Evolutionary conservation across 495 filamentous ascomycete genomes (phyloP).

Genomic region (Lepidopterella palustris): DNA sequence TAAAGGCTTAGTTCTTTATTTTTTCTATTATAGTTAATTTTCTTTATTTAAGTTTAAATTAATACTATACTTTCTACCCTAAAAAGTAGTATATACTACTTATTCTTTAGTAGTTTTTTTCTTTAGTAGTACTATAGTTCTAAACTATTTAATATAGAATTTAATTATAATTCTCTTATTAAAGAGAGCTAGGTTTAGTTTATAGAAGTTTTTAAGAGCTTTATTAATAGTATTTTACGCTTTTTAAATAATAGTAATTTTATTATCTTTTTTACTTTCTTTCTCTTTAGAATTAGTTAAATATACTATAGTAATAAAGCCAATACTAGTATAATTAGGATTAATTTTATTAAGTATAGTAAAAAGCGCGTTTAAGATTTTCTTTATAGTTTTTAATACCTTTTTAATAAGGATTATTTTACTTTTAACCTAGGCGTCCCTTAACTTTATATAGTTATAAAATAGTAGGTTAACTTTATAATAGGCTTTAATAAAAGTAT

Average conservation of each 20-base stretch:
- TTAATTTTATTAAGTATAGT: constrained; percentile 4
- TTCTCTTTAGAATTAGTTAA: not conserved
- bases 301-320: not conserved
- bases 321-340: not conserved
- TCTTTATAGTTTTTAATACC: not conserved
- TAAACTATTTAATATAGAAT: not conserved
- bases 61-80: not conserved
- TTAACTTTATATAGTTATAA: too few relatives aligned
- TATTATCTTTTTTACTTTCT: not conserved
- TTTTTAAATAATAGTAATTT: not conserved
- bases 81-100: not conserved
- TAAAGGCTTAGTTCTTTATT: too few relatives aligned
- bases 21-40: not conserved
- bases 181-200: not conserved
- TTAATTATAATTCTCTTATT: not conserved
- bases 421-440: too few relatives aligned
- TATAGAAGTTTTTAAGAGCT: not conserved
- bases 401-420: constrained; percentile 1
- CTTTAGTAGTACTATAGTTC: not conserved
- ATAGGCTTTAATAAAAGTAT: constrained; percentile 3
- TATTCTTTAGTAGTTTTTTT: not conserved
- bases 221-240: not conserved
- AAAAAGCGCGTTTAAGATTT: not conserved
- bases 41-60: not conserved
- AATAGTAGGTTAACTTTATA: not conserved